phyloP scores from a whole-genome alignment of 192 early-diverging fungal species.

The Kickxella alabastrina region DNA sequence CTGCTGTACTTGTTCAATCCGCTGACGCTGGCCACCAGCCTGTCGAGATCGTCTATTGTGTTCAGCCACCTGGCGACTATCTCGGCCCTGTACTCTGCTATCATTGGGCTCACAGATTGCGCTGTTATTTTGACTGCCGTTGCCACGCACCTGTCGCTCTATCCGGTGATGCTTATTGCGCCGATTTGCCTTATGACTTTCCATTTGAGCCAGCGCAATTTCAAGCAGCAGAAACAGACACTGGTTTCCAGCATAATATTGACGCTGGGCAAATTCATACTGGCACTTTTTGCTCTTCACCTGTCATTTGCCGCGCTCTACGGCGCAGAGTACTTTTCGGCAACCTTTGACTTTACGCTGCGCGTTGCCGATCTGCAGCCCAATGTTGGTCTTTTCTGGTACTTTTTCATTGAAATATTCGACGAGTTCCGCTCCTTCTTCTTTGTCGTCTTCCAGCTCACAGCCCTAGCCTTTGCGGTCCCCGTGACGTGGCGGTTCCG shows the following conservation, averaged over 20 bases:
- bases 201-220: background rate
- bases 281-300: conserved; percentile 14
- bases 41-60: conserved; percentile 69
- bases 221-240: background rate
- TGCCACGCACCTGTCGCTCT: conserved; percentile 82
- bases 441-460: conserved; percentile 88
- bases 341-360: conserved; percentile 50
- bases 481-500: conserved; percentile 78
- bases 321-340: conserved; percentile 28
- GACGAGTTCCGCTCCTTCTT: conserved; percentile 97
- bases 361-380: conserved; percentile 87
- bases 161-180: conserved; percentile 78
- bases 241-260: background rate
- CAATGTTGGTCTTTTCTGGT: conserved; percentile 96
- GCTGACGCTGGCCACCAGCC: conserved; percentile 67
- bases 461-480: conserved; percentile 82
- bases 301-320: conserved; percentile 17
- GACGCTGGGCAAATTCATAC: conserved; percentile 17
- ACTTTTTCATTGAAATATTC: conserved; percentile 99
- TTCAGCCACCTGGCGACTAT: conserved; percentile 76
- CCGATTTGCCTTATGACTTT: conserved; percentile 31
- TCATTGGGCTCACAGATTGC: conserved; percentile 41
- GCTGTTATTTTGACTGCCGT: conserved; percentile 72
- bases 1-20: conserved; percentile 77
- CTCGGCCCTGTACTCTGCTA: conserved; percentile 65